Evolutionary conservation across 495 filamentous ascomycete species (phyloP), one percentile per base, ranked within the genome.

Genomic region (Penicillium lividum): DNA sequence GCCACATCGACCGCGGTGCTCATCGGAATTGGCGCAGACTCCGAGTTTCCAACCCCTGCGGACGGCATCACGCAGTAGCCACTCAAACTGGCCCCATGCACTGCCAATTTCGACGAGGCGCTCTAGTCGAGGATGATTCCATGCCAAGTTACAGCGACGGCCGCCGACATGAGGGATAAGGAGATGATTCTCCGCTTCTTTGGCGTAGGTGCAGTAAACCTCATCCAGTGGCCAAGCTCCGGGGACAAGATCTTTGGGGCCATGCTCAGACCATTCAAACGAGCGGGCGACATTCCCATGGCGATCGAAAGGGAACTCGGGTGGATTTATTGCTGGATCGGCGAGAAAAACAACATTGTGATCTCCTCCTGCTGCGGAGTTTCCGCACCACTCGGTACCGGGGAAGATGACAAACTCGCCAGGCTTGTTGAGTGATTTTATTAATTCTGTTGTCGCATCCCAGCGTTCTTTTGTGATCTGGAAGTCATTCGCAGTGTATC

Each of bases 401-500:
- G 28, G 67, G 61, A 42, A 69, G 25, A 69, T 52, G 11, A 69
- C 51, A 40, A 67, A 69, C 11, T 63, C 36, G 0, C 67, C 61
- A 11, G 57, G 52, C 22, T 57, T 7, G 42, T 69, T 69, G 50
- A 67, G 46, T 9, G 53, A 51, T 38, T 49, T 46, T 27, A 69
- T 67, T 3, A 63, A 31, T 3, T 63, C 38, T 2, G 60, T 13
- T 30, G 67, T 69, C 1, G 58, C 51, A n/a, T 60, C 51, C 61
- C 67, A 69, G 31, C 60, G 61, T 15, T 45, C 58, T 31, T 63
- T 61, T 27, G 67, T 69, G 40, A 69, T 67, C 47, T 69, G 65
- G 54, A 69, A 69, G 56, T 69, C 67, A 54, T 69, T 67, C n/a
- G 67, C 67, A 7, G 67, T 69, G 46, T 69, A 69, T 38, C 67